Evolutionary conservation across 1,284 basidiomycete genomes (phyloP).

Genomic region (Boletellus deceptivus): DNA sequence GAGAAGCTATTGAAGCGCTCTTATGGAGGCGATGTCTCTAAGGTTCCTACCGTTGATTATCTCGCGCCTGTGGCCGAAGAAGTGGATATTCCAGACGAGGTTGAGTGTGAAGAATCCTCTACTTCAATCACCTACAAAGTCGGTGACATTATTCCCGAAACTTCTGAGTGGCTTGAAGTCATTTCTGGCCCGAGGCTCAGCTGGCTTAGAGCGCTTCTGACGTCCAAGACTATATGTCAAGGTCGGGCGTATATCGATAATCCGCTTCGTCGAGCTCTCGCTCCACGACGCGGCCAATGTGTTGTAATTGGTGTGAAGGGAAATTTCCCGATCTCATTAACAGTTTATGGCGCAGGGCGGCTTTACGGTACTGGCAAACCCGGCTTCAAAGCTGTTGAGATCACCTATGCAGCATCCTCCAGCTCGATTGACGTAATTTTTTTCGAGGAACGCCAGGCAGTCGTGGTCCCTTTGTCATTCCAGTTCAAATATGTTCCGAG

Average conservation of each 20-base stretch:
- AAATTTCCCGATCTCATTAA: constrained; percentile 54
- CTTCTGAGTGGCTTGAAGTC: constrained; percentile 78
- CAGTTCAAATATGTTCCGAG: constrained; percentile 87
- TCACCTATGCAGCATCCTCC: constrained; percentile 56
- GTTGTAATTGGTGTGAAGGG: constrained; percentile 57
- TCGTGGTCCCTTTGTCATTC: constrained; percentile 79
- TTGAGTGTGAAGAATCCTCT: constrained; percentile 47
- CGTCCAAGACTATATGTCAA: constrained; percentile 82
- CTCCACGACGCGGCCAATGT: constrained; percentile 79
- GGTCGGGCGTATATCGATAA: constrained; percentile 85
- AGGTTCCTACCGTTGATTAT: constrained; percentile 86
- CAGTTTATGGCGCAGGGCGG: constrained; percentile 75
- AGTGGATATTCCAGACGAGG: constrained; percentile 41
- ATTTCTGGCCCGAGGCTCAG: constrained; percentile 79
- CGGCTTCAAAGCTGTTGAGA: constrained; percentile 83
- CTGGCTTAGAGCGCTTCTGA: constrained; percentile 88
- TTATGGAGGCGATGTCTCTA: constrained; percentile 78
- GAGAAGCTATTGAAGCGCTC: constrained; percentile 78
- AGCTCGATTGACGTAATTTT: constrained; percentile 74
- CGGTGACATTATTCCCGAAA: constrained; percentile 54
- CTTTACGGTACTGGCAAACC: constrained; percentile 74
- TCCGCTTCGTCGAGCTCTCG: constrained; percentile 84
- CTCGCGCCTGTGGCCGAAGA: constrained; percentile 59
- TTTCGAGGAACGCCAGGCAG: constrained; percentile 80
- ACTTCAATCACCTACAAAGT: constrained; percentile 59